Base-by-base conservation (phyloP, 2,329 filamentous ascomycete genomes). In the Rutstroemia sydowiana region DNA sequence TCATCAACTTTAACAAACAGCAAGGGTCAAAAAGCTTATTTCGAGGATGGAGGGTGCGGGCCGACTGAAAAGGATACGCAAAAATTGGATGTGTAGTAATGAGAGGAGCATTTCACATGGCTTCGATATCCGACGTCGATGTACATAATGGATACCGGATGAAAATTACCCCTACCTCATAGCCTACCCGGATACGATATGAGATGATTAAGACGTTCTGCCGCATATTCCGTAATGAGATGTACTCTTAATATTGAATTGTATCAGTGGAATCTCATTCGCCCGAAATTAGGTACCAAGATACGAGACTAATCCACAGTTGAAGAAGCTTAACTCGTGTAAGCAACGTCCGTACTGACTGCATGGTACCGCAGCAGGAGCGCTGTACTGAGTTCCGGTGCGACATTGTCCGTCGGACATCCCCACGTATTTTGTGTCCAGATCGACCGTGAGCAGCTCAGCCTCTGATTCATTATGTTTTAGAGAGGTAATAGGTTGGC, bases 391-490 rank as follows among this genome's bases (percentile, higher is more conserved):
- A 51, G 42, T 34, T 51, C 48, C 48, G 48, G 48, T 51, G 26
- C 26, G 34, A 51, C 48, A 46, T 46, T 51, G 48, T 51, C 48
- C 48, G 48, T 44, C 48, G 48, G 48, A 51, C 48, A 51, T 51
- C 48, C 48, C 48, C 48, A 51, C 48, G 48, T 42, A 34, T 28
- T 32, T 44, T 40, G 16, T 31, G 14, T 26, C 18, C 13, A 13
- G 18, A 13, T 51, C 11, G 23, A 45, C 3, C 28, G 28, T 40
- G 48, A 51, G 34, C 32, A 45, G 23, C 32, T 34, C 48, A 39
- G 48, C 48, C 42, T 40, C 23, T 32, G 36, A 31, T n/a, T 39
- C 32, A 51, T 21, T 18, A 23, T n/a, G 18, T 26, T 21, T 32
- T 14, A 40, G 18, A 31, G 43, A 40, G 34, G 26, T 23, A 46